A percentile compares a stretch with the other conserved stretches of the same genome.
Evolutionary conservation across 1,284 basidiomycete genomes (phyloP).

Genomic region (Somion occarium): DNA sequence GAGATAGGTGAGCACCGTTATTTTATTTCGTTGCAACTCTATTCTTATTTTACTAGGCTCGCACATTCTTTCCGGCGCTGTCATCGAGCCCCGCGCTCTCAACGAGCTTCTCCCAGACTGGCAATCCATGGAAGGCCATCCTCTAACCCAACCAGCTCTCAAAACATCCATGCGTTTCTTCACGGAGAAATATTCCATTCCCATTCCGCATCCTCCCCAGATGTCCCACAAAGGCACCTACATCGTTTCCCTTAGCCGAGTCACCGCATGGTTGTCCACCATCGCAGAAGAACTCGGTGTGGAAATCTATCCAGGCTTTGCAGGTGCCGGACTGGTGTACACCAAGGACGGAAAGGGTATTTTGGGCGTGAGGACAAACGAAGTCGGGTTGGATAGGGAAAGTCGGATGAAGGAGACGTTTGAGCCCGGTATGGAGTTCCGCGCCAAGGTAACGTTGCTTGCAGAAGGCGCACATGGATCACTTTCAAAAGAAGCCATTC

Average conservation of each 20-base stretch:
- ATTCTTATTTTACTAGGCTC: conserved; percentile 58
- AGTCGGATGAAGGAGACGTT: conserved; percentile 84
- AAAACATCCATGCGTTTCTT: conserved; percentile 88
- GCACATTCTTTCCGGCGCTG: conserved; percentile 94
- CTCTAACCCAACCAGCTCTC: conserved; percentile 76
- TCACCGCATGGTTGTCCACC: conserved; percentile 87
- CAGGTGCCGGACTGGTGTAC: conserved; percentile 81
- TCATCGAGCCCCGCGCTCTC: conserved; percentile 89
- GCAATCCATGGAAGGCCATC: conserved; percentile 54
- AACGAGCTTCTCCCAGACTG: conserved; percentile 92
- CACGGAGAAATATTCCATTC: conserved; percentile 68
- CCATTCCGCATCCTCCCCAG: conserved; percentile 95
- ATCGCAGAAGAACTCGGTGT: conserved; percentile 92
- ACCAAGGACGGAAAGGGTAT: conserved; percentile 57
- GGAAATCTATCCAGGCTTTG: conserved; percentile 97
- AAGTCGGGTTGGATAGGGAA: conserved; percentile 86
- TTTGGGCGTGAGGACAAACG: conserved; percentile 88
- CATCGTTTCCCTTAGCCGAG: conserved; percentile 85
- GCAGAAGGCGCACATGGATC: conserved; percentile 96
- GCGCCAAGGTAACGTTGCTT: conserved; percentile 90
- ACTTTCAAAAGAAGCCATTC: conserved; percentile 80
- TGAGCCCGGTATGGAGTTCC: conserved; percentile 97
- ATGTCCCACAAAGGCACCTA: conserved; percentile 97
- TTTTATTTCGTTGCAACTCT: not conserved
- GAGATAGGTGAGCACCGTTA: conserved; percentile 76